Evolutionary conservation across 352 stramenopile genomes (phyloP).

Genomic region (Pythium periplocum): DNA sequence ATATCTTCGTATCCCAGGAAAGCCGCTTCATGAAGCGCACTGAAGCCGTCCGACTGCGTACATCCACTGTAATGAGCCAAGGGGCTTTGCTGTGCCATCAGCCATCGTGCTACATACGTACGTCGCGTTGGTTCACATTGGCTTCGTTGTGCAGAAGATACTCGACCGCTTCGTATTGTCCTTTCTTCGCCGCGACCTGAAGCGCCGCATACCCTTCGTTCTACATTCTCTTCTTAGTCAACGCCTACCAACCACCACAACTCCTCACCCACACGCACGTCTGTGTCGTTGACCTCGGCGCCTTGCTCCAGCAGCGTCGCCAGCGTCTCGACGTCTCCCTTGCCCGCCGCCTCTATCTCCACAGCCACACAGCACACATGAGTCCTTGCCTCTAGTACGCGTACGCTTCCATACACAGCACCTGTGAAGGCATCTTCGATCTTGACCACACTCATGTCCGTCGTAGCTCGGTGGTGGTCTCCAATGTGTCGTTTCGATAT

Average conservation of each 20-base stretch:
- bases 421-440: slow-evolving; percentile 65
- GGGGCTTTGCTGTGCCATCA: too few species aligned
- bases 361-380: not conserved
- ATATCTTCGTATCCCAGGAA: slow-evolving; percentile 59
- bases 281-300: slow-evolving; percentile 47
- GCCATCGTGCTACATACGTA: slow-evolving; percentile 10
- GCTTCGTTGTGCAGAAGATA: slow-evolving; percentile 43
- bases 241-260: not conserved
- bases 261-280: slow-evolving; percentile 26
- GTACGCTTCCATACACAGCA: slow-evolving; percentile 3
- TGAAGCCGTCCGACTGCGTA: slow-evolving; percentile 61
- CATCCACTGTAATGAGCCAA: not conserved
- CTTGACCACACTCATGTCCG: slow-evolving; percentile 41
- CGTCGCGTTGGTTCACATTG: slow-evolving; percentile 60
- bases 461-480: not conserved
- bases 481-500: slow-evolving; percentile 15
- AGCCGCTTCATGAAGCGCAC: slow-evolving; percentile 60
- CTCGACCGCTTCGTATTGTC: slow-evolving; percentile 40
- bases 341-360: slow-evolving; percentile 33
- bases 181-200: slow-evolving; percentile 53
- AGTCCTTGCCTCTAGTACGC: not conserved
- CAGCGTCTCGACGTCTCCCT: slow-evolving; percentile 32
- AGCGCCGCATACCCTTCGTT: slow-evolving; percentile 52
- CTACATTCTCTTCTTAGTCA: not conserved
- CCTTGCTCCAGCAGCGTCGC: slow-evolving; percentile 34